Base-by-base conservation (phyloP, 129 eudicot species). In the Scalesia atractyloides region DNA sequence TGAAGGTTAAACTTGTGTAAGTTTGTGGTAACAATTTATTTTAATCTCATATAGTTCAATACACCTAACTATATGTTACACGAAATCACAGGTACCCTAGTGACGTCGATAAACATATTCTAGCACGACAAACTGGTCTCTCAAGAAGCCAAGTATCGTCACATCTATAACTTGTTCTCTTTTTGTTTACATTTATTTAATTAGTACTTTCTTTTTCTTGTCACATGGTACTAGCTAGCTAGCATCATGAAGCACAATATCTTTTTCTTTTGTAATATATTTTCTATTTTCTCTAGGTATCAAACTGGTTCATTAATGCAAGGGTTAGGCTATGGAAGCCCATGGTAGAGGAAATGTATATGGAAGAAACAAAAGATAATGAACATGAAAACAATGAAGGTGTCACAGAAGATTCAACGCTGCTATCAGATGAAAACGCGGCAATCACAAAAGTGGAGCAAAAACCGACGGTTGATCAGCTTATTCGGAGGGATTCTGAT, bases 251-350 rank as follows among this genome's bases (percentile, higher is more conserved):
- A 63, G 53, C 36, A 59, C 61, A 30, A 9, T 30, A 61, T 39
- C 10, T 10, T 16, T 16, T 33, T 46, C 11, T 49, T 37, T 19
- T 59, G 36, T 69, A 69, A 77, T 56, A 20, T 14, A 6, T 60
- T 60, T 34, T 5, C n/a, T 14, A 4, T 20, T 46, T 50, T 19
- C 65, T 64, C 9, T 33, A 95, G 99, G 99, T 95, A 30, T 90
- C 99, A 14, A 95, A 95, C 69, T 95, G 99, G 99, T 95, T 95
- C 78, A 95, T 95, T 66, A 95, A 95, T 63, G 97, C 99, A 39
- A 84, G 99, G 70, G 99, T 95, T 14, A 86, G 99, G 78, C 91
- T 95, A 24, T 95, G 99, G 99, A 95, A 95, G 61, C 99, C 99
- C n/a, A 95, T 95, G 99, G 97, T 95, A 63, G 99, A 95, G 62